These are phyloP conservation scores for Boletus coccyginus DNA, from an alignment of 768 basidiomycete genomes.

Conservation along the genomic window DNA sequence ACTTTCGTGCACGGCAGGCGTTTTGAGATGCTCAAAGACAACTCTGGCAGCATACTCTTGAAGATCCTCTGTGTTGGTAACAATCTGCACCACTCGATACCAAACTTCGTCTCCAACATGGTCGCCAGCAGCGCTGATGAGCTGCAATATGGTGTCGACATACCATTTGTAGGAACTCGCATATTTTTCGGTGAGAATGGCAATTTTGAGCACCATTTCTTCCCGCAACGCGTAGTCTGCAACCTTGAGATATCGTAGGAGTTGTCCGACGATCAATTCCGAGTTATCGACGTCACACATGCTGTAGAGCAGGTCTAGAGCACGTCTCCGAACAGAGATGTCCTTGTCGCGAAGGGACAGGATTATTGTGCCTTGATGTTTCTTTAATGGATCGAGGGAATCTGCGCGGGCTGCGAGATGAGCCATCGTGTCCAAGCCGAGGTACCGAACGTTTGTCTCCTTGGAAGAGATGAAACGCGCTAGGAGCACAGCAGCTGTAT, in stretches of 20 bases:
- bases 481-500: constrained; percentile 83
- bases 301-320: constrained; percentile 93
- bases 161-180: constrained; percentile 99
- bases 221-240: constrained; percentile 96
- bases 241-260: constrained; percentile 89
- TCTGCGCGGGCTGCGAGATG: constrained; percentile 95
- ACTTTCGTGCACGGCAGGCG: constrained; percentile 86
- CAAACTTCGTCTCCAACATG: constrained; percentile 99
- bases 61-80: constrained; percentile 96
- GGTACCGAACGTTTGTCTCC: constrained; percentile 97
- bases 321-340: constrained; percentile 91
- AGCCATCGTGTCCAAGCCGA: constrained; percentile 97
- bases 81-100: constrained; percentile 98
- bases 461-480: constrained; percentile 97
- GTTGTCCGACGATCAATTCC: constrained; percentile 92
- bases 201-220: constrained; percentile 99
- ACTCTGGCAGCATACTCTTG: constrained; percentile 95
- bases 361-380: constrained; percentile 94
- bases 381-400: constrained; percentile 88
- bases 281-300: constrained; percentile 99
- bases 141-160: constrained; percentile 94
- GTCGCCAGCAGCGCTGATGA: constrained; percentile 96
- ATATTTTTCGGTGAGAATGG: constrained; percentile 98
- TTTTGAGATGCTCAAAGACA: constrained; percentile 83
- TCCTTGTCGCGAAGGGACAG: constrained; percentile 94